phyloP scores from a whole-genome alignment of 2,329 filamentous ascomycete species.

The Chalaropsis ovoidea region DNA sequence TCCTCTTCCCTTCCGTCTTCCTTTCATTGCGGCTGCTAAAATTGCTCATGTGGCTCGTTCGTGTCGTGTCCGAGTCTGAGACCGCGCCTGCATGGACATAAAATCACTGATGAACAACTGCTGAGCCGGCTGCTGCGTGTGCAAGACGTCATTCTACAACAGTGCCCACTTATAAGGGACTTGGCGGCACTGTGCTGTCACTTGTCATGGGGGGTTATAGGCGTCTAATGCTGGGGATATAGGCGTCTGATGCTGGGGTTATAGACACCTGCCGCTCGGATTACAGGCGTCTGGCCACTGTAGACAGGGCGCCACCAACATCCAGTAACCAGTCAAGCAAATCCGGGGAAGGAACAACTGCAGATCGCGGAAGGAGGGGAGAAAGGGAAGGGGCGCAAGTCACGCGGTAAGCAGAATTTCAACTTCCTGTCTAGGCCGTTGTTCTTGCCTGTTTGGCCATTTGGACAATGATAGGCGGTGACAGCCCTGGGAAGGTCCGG shows the following conservation, averaged over 20 bases:
- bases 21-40: background rate
- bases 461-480: slow-evolving; percentile 13
- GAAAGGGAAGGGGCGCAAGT: background rate
- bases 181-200: background rate
- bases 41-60: slow-evolving; percentile 15
- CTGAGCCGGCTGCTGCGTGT: background rate
- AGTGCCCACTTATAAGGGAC: background rate
- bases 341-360: background rate
- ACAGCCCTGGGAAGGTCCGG: background rate
- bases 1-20: background rate
- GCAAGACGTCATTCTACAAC: background rate
- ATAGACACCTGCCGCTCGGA: background rate
- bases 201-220: background rate
- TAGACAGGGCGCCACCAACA: background rate
- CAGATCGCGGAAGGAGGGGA: slow-evolving; percentile 3
- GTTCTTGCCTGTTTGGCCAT: slow-evolving; percentile 5
- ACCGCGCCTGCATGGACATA: slow-evolving; percentile 10
- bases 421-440: background rate
- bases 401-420: background rate
- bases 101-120: background rate
- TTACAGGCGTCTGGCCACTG: background rate
- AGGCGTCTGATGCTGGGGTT: background rate
- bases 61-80: background rate
- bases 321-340: background rate
- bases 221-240: background rate